Conservation (phyloP, 129 eudicot genomes). For the Flaveria trinervia region DNA sequence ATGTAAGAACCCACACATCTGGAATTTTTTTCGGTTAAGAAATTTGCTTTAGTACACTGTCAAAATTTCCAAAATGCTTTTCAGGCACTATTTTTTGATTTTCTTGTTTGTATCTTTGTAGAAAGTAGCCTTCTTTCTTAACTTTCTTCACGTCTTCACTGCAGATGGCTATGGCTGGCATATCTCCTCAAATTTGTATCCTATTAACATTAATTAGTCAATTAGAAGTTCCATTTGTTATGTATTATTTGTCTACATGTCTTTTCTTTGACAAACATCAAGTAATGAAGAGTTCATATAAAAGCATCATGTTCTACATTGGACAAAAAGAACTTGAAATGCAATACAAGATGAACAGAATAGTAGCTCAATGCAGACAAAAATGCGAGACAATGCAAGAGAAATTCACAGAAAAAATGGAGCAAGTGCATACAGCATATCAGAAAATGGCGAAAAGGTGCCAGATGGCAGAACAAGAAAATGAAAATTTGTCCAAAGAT, state of each 20-base stretch:
- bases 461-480: slow-evolving; percentile 93
- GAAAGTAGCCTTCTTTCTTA: slow-evolving; percentile 17
- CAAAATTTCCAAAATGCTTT: slow-evolving; percentile 21
- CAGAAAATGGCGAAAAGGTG: slow-evolving; percentile 89
- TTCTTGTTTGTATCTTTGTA: slow-evolving; percentile 19
- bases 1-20: slow-evolving; percentile 53
- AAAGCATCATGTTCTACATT: slow-evolving; percentile 79
- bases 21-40: slow-evolving; percentile 8
- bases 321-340: slow-evolving; percentile 94
- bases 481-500: slow-evolving; percentile 79
- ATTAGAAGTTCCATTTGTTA: not conserved
- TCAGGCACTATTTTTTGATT: slow-evolving; percentile 9
- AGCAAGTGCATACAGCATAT: slow-evolving; percentile 81
- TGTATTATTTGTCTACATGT: not conserved
- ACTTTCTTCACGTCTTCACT: slow-evolving; percentile 27
- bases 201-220: slow-evolving; percentile 26
- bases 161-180: slow-evolving; percentile 89
- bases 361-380: slow-evolving; percentile 73
- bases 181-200: slow-evolving; percentile 92
- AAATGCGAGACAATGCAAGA: slow-evolving; percentile 88
- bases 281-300: slow-evolving; percentile 95
- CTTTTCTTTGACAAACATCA: slow-evolving; percentile 45
- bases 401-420: slow-evolving; percentile 81
- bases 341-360: slow-evolving; percentile 90
- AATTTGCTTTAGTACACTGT: slow-evolving; percentile 4